Evolutionary conservation across 148 eudicot genomes (phyloP), one percentile per base, ranked within the genome.

Genomic region (Cornus kousa): DNA sequence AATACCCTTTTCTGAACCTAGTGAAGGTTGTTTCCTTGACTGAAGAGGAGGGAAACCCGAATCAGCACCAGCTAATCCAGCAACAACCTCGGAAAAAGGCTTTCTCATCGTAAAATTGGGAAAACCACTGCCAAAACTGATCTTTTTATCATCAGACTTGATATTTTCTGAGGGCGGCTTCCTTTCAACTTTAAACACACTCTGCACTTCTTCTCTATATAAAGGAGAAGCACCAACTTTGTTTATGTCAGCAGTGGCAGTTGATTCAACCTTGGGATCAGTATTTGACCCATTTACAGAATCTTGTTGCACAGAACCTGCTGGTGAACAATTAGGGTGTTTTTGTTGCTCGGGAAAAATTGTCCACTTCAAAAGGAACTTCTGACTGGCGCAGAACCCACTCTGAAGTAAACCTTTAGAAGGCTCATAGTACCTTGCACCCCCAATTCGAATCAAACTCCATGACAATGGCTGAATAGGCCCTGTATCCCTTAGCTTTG

Each of bases 41-140:
- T 89, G 92, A 74, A 95, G 83, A 66, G 98, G 98, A 23, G 97
- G 98, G 80, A 95, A 95, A 68, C 88, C 91, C 32, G 93, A 91
- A 84, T 76, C 71, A 7, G 86, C 77, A 71, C 90, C 75, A 80
- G 90, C 83, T 50, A 93, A 84, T 77, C 99, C 99, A 70, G 99
- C 97, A 86, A 95, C 99, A 81, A 95, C 99, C 92, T 95, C 99
- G 60, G 99, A 90, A 84, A 95, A 95, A 43, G 94, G 91, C 83
- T 95, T 95, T 82, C 77, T 91, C 93, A 91, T 91, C 68, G 89
- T 82, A 72, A 90, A 87, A 80, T 87, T 89, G 72, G 97, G 89
- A 68, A 90, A 80, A 55, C 91, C 96, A 80, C 86, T 84, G 70
- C 92, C 88, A 80, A 84, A 86, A 80, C 76, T 87, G 59, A 87